Evolutionary conservation across 2,329 filamentous ascomycete species (phyloP), one percentile per base, ranked within the genome.

Genomic region (Cladophialophora psammophila): DNA sequence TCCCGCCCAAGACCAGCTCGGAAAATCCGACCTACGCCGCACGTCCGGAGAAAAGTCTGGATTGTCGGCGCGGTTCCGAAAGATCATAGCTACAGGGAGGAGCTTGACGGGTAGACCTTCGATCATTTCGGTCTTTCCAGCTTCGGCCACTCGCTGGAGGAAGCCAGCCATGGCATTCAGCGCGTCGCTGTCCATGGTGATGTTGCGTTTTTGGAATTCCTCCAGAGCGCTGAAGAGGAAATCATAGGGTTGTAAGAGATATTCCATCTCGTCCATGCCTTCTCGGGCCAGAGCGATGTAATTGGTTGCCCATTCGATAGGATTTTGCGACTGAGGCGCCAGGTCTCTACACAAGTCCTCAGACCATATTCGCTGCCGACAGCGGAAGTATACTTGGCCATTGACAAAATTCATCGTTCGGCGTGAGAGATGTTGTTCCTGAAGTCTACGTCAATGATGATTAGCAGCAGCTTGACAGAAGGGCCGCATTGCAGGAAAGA

Each of bases 401-500:
- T 60, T 35, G 57, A 65, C 42, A 50, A 53, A 55, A 18, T 35
- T 54, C 56, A 65, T 60, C 9, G 35, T 58, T 40, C 55, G 15
- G 15, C 55, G 35, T 10, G 34, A 38, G 55, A 58, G 55, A 26
- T 58, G 42, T 18, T 58, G 42, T 40, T 58, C 55, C 8, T 58
- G 55, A 35, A 58, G 55, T 42, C 35, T 26, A 36, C 35, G 8
- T 40, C 35, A 18, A 58, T 42, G 15, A 42, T 42, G 3, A 10
- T 40, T 26, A 58, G 13, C 6, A 36, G n/a, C 6, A 40, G 35
- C 6, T 42, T 58, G 34, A 42, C 12, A 26, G 3, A 42, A 15
- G 38, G 15, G 38, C 2, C 15, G 12, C 35, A 36, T 36, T 36
- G 35, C 5, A 36, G 13, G 38, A 42, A 42, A 10, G 15, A 40